A percentile compares a stretch with the other conserved stretches of the same genome.
phyloP scores from a whole-genome alignment of 768 basidiomycete species.

The Mycena polygramma region DNA sequence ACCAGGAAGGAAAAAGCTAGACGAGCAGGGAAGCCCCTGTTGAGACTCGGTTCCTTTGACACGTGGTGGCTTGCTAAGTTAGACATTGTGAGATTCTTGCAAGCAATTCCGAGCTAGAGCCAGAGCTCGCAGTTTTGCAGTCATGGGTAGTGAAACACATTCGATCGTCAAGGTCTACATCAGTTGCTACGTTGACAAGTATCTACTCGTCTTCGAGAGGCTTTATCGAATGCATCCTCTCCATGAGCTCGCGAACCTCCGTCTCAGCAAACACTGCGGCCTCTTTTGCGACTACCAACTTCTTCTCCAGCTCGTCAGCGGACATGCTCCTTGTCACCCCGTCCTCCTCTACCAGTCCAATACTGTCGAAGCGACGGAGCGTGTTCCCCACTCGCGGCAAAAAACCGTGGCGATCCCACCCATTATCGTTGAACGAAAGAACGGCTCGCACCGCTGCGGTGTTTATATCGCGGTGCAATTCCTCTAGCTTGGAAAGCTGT shows the following conservation, averaged over 20 bases:
- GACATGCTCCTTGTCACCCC: conserved; percentile 67
- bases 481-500: conserved; percentile 89
- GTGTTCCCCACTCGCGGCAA: conserved; percentile 80
- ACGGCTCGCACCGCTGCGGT: conserved; percentile 88
- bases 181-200: neutral
- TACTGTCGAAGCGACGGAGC: conserved; percentile 74
- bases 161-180: too few relatives aligned
- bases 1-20: neutral
- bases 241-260: conserved; percentile 82
- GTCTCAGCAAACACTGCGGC: conserved; percentile 79
- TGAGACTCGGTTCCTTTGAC: too few relatives aligned
- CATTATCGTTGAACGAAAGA: conserved; percentile 85
- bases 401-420: conserved; percentile 81
- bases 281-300: conserved; percentile 76
- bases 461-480: conserved; percentile 91
- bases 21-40: neutral
- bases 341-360: conserved; percentile 68
- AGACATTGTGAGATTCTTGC: neutral
- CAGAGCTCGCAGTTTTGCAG: too few relatives aligned
- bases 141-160: too few relatives aligned
- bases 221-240: conserved; percentile 68
- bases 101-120: too few relatives aligned
- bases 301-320: conserved; percentile 81
- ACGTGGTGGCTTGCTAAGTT: too few relatives aligned
- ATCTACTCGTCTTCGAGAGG: conserved; percentile 54